phyloP scores from a whole-genome alignment of 441 rosid species.

The Kokia cookei region DNA sequence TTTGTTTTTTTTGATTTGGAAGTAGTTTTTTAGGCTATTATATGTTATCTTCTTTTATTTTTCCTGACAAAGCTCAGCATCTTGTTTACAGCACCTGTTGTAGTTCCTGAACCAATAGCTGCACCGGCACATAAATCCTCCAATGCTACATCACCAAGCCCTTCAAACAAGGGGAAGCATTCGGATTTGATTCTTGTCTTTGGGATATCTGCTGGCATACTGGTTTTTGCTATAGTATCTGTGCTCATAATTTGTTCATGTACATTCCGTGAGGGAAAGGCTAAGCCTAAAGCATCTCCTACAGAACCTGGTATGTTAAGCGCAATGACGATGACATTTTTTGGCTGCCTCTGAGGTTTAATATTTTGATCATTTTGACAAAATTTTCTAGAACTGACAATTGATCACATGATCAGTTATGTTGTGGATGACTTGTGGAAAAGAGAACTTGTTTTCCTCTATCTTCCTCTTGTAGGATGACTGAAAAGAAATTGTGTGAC shows the following conservation, averaged over 20 bases:
- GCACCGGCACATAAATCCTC: constrained; percentile 47
- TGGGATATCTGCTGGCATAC: constrained; percentile 57
- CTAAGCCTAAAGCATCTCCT: constrained; percentile 47
- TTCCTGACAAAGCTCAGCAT: constrained; percentile 19
- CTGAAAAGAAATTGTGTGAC: neutral
- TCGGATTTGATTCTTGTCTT: constrained; percentile 57
- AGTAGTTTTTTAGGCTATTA: neutral
- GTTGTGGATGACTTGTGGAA: neutral
- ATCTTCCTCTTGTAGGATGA: neutral
- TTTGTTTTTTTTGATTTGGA: constrained; percentile 1
- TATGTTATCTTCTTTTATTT: constrained; percentile 8
- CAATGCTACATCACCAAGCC: constrained; percentile 25
- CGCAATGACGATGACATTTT: constrained; percentile 7
- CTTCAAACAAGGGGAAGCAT: constrained; percentile 48
- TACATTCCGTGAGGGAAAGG: constrained; percentile 46
- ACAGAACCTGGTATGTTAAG: constrained; percentile 54
- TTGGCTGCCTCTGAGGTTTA: constrained; percentile 3
- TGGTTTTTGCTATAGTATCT: constrained; percentile 43
- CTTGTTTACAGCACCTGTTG: constrained; percentile 63
- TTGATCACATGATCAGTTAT: neutral
- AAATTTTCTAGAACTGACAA: neutral
- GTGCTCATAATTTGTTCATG: constrained; percentile 66
- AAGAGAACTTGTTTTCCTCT: neutral
- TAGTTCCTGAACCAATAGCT: constrained; percentile 45
- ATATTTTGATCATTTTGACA: neutral